Evolutionary conservation across 1,284 basidiomycete genomes (phyloP), one percentile per base, ranked within the genome.

Genomic region (Ceratobasidium sp.): DNA sequence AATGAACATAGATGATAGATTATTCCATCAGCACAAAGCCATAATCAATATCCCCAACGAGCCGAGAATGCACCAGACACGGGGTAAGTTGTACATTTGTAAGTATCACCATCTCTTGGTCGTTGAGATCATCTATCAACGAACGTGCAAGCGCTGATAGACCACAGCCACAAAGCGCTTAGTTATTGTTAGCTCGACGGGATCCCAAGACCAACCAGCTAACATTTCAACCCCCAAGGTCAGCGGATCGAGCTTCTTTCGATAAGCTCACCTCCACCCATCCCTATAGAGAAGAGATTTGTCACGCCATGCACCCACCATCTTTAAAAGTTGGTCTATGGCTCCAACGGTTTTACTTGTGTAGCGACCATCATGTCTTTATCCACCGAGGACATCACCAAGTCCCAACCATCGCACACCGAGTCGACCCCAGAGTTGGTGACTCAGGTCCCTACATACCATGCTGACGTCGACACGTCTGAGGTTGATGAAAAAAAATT

Each of bases 401-500:
- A 66, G 30, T 27, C 39, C 25, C 62, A 29, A 13, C 11, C 62
- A 27, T 29, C 23, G 23, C 42, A 66, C 50, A 47, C 56, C 6
- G 62, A 62, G 23, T 30, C 39, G 13, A 44, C 25, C 21, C 39
- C 42, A 23, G 33, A 64, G 19, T 29, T 6, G 19, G 42, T 33
- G 16, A 47, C 27, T 42, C 29, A 64, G 42, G 36, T 53, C 19
- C 49, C 59, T 3, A 56, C 52, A 5, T 66, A 66, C 25, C 62
- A 47, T 56, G 62, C 50, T 25, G 62, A 46, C 13, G 62, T 66
- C n/a, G 62, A 66, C 27, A 25, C 27, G 46, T 66, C 62, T n/a
- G 27, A 29, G 23, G 44, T 75, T 39, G 72, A 74, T 46, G 75
- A 76, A 56, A 74, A 73, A 72, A 73, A 72, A 64, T 69, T 76